These are phyloP conservation scores for Schrenkiella parvula DNA, from an alignment of 345 rosid species.

Conservation along the genomic window DNA sequence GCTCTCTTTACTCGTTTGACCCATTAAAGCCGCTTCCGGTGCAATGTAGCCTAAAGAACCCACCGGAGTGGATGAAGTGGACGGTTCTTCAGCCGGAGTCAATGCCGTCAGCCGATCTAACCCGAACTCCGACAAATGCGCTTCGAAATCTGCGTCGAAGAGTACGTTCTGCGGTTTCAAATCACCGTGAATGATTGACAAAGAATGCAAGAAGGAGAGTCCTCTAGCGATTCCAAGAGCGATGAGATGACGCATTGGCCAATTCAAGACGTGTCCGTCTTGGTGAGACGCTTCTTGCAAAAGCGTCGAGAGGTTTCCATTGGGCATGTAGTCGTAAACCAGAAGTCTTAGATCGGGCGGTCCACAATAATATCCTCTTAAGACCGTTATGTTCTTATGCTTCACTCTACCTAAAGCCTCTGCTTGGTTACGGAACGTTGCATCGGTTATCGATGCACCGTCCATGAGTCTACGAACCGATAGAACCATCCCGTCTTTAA, in stretches of 20 bases:
- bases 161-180: slow-evolving; percentile 57
- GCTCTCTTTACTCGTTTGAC: slow-evolving; percentile 44
- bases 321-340: slow-evolving; percentile 65
- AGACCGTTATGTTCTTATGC: slow-evolving; percentile 50
- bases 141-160: slow-evolving; percentile 63
- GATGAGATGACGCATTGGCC: slow-evolving; percentile 76
- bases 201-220: slow-evolving; percentile 49
- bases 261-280: slow-evolving; percentile 61
- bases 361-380: slow-evolving; percentile 57
- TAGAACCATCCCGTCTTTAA: slow-evolving; percentile 59
- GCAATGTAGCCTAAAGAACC: slow-evolving; percentile 61
- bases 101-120: slow-evolving; percentile 38
- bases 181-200: slow-evolving; percentile 49
- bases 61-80: slow-evolving; percentile 45
- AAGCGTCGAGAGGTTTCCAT: slow-evolving; percentile 59
- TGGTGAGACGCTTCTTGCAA: slow-evolving; percentile 68
- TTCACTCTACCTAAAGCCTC: slow-evolving; percentile 55
- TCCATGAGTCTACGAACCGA: slow-evolving; percentile 55
- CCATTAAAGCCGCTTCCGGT: slow-evolving; percentile 43
- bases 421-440: slow-evolving; percentile 50
- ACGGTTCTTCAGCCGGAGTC: slow-evolving; percentile 50
- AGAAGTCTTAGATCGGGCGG: slow-evolving; percentile 53
- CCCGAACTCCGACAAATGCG: slow-evolving; percentile 64
- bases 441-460: slow-evolving; percentile 44
- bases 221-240: slow-evolving; percentile 66